Evolutionary conservation across 2,329 filamentous ascomycete genomes (phyloP).

Genomic region (Microcyclosporella mali): DNA sequence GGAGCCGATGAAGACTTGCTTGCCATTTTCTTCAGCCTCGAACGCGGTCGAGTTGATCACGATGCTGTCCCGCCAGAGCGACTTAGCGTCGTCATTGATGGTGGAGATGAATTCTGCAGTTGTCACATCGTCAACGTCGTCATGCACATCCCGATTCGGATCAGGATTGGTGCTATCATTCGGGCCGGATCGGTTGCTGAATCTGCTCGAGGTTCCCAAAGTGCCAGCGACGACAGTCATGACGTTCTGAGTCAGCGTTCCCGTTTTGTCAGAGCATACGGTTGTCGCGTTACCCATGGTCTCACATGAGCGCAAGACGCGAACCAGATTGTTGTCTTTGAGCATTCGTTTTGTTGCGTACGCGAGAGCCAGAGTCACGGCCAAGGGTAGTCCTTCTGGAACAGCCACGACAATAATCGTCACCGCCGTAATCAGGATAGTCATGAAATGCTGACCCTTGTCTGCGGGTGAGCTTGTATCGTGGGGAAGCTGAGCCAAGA

Average conservation of each 20-base stretch:
- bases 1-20: conserved; percentile 60
- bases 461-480: conserved; percentile 53
- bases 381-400: conserved; percentile 59
- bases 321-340: conserved; percentile 66
- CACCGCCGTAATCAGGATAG: conserved; percentile 59
- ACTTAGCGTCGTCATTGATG: conserved; percentile 48
- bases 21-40: conserved; percentile 57
- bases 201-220: conserved; percentile 54
- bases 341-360: conserved; percentile 63
- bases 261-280: conserved; percentile 75
- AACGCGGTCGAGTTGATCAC: conserved; percentile 65
- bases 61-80: conserved; percentile 57
- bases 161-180: conserved; percentile 22
- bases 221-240: conserved; percentile 72
- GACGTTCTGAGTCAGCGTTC: conserved; percentile 67
- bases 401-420: conserved; percentile 65
- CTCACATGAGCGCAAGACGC: conserved; percentile 60
- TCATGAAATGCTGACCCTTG: conserved; percentile 67
- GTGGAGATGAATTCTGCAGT: conserved; percentile 50
- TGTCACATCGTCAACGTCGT: conserved; percentile 43
- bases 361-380: conserved; percentile 61
- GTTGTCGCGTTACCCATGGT: conserved; percentile 68
- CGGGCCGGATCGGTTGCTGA: conserved; percentile 40
- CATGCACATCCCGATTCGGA: conserved; percentile 27
- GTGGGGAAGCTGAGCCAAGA: conserved; percentile 61